phyloP scores from a whole-genome alignment of 495 filamentous ascomycete species.

The Penicillium fimorum region DNA sequence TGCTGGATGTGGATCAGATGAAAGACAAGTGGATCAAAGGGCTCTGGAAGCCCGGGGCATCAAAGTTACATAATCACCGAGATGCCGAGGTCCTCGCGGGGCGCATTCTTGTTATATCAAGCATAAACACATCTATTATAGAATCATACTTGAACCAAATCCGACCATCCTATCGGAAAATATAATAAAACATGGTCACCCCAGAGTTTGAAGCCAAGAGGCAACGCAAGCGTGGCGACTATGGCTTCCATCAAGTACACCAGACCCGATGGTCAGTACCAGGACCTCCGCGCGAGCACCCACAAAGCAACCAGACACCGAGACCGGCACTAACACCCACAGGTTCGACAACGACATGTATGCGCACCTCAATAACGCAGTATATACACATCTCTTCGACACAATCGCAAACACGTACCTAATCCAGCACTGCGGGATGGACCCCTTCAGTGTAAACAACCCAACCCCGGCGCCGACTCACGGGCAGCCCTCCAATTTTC shows the following conservation, averaged over 20 bases:
- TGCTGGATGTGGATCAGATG: constrained; percentile 7
- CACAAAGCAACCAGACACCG: neutral
- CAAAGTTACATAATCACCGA: constrained; percentile 26
- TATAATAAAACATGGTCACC: constrained; percentile 22
- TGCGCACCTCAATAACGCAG: constrained; percentile 78
- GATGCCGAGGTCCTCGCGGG: constrained; percentile 25
- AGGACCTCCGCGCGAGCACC: neutral
- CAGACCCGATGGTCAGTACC: constrained; percentile 76
- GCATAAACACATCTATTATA: neutral
- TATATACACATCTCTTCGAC: constrained; percentile 82
- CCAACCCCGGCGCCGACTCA: constrained; percentile 17
- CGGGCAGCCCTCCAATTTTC: constrained; percentile 1
- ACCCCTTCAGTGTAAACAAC: constrained; percentile 57
- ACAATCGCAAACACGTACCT: constrained; percentile 89
- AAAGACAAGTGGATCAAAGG: constrained; percentile 2
- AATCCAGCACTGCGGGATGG: constrained; percentile 71
- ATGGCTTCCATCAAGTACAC: constrained; percentile 77
- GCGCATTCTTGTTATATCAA: constrained; percentile 2
- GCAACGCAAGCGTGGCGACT: constrained; percentile 64
- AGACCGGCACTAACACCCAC: neutral
- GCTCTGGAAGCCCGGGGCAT: neutral
- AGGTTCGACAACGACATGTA: constrained; percentile 98
- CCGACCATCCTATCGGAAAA: neutral
- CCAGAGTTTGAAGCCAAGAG: constrained; percentile 55
- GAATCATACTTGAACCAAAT: neutral